Evolutionary conservation across 1,284 basidiomycete genomes (phyloP).

Genomic region (Bjerkandera adusta): DNA sequence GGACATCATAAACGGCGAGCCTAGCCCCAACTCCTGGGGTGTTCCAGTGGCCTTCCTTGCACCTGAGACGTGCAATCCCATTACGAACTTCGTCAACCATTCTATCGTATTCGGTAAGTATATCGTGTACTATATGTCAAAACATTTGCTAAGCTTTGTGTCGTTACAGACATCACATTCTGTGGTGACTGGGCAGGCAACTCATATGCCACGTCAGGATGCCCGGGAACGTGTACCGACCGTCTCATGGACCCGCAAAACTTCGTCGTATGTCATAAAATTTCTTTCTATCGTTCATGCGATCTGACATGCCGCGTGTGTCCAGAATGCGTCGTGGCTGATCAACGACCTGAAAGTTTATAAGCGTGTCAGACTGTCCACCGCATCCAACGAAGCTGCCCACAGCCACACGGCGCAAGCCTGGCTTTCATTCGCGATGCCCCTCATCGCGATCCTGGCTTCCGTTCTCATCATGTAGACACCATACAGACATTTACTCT

Average conservation of each 20-base stretch:
- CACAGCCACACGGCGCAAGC: too few species aligned
- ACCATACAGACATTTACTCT: too few species aligned
- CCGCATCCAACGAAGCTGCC: conserved; percentile 19
- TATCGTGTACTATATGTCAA: conserved; percentile 14
- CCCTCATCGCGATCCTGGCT: background rate
- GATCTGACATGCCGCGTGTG: conserved; percentile 4
- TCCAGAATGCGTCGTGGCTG: conserved; percentile 54
- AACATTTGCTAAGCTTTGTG: conserved; percentile 10
- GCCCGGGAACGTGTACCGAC: conserved; percentile 68
- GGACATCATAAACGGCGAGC: conserved; percentile 57
- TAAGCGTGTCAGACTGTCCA: conserved; percentile 36
- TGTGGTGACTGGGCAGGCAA: conserved; percentile 85
- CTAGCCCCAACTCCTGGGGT: conserved; percentile 61
- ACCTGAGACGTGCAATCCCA: conserved; percentile 54
- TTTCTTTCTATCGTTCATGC: background rate
- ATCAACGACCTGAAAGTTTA: conserved; percentile 57
- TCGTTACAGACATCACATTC: conserved; percentile 70
- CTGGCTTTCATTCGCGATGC: background rate
- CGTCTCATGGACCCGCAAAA: conserved; percentile 65
- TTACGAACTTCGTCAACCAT: conserved; percentile 60
- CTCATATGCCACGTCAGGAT: conserved; percentile 66
- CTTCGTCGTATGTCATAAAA: conserved; percentile 46
- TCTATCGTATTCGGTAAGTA: conserved; percentile 59
- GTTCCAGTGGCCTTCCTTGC: conserved; percentile 58
- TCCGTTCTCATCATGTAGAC: too few species aligned